These are phyloP conservation scores for Cladorrhinum sp. DNA, from an alignment of 2,329 filamentous ascomycete genomes.

Conservation along the genomic window DNA sequence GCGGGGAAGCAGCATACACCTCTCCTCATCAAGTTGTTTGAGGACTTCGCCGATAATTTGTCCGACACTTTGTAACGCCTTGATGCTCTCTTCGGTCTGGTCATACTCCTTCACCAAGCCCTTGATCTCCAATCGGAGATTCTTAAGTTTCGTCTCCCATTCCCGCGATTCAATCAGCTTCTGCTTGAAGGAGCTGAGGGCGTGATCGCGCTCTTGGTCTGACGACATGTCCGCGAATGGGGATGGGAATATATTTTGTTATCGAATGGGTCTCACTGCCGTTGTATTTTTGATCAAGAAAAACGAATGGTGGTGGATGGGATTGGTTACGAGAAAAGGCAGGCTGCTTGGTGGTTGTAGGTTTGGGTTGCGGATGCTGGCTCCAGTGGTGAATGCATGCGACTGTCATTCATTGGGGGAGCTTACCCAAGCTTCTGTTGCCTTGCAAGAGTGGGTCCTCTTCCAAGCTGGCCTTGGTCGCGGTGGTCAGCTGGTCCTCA, in stretches of 20 bases:
- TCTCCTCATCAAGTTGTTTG: constrained; percentile 97
- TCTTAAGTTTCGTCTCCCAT: constrained; percentile 98
- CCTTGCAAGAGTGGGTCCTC: constrained; percentile 30
- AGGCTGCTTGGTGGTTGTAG: constrained; percentile 10
- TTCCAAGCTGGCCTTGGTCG: constrained; percentile 1
- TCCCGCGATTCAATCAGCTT: constrained; percentile 92
- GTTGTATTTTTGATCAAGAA: not conserved
- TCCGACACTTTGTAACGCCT: constrained; percentile 96
- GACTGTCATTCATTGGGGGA: constrained; percentile 20
- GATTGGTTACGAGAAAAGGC: not conserved
- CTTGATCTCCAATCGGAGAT: constrained; percentile 91
- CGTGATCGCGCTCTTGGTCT: constrained; percentile 62
- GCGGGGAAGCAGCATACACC: constrained; percentile 68
- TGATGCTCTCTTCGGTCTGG: constrained; percentile 98
- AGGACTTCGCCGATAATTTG: constrained; percentile 99
- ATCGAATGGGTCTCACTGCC: no score
- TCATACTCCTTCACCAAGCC: constrained; percentile 92
- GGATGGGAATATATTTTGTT: not conserved
- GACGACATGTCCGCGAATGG: constrained; percentile 42
- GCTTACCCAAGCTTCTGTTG: constrained; percentile 40
- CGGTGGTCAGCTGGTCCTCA: not conserved
- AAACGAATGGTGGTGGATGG: constrained; percentile 1
- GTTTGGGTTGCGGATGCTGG: constrained; percentile 16
- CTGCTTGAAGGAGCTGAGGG: constrained; percentile 72
- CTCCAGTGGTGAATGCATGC: not conserved